These are phyloP conservation scores for Allomyces arbusculus DNA, from an alignment of 192 early-diverging fungal species.

Conservation along the genomic window DNA sequence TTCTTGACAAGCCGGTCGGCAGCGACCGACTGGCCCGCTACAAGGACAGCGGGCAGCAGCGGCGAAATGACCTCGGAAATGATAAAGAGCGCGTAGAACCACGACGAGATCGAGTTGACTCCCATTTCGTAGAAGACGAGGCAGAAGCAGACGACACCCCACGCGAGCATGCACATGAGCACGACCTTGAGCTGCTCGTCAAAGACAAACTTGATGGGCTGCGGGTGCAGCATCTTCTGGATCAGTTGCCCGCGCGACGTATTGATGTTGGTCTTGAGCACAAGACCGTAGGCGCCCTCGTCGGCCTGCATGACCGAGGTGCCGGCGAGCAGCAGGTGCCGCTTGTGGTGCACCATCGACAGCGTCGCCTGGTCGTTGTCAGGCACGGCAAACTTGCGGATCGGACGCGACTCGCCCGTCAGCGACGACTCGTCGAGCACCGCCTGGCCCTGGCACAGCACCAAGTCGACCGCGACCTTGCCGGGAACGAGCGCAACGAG, in stretches of 20 bases:
- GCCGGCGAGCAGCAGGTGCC: constrained; percentile 45
- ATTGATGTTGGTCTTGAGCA: constrained; percentile 40
- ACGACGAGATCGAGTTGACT: constrained; percentile 33
- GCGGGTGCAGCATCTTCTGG: constrained; percentile 54
- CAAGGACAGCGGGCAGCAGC: constrained; percentile 49
- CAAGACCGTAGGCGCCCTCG: constrained; percentile 16
- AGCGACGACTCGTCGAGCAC: constrained; percentile 55
- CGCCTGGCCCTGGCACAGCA: constrained; percentile 41
- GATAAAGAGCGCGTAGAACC: constrained; percentile 55
- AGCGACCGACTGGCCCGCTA: constrained; percentile 50
- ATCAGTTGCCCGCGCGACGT: constrained; percentile 51
- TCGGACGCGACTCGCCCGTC: constrained; percentile 61
- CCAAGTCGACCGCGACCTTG: constrained; percentile 43
- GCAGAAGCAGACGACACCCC: constrained; percentile 38
- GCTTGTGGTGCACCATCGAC: constrained; percentile 18
- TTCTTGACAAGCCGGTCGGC: constrained; percentile 35
- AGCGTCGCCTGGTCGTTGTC: constrained; percentile 23
- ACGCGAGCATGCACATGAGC: constrained; percentile 36
- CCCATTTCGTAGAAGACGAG: constrained; percentile 37
- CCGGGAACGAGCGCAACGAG: constrained; percentile 24
- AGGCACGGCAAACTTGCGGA: constrained; percentile 49
- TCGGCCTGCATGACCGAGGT: constrained; percentile 37
- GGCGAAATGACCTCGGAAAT: constrained; percentile 48
- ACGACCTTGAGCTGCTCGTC: constrained; percentile 58
- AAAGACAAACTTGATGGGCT: constrained; percentile 50